A percentile compares a stretch with the other conserved stretches of the same genome.
These are phyloP conservation scores for Lepidium didymum DNA, from an alignment of 345 rosid genomes.

Conservation along the genomic window DNA sequence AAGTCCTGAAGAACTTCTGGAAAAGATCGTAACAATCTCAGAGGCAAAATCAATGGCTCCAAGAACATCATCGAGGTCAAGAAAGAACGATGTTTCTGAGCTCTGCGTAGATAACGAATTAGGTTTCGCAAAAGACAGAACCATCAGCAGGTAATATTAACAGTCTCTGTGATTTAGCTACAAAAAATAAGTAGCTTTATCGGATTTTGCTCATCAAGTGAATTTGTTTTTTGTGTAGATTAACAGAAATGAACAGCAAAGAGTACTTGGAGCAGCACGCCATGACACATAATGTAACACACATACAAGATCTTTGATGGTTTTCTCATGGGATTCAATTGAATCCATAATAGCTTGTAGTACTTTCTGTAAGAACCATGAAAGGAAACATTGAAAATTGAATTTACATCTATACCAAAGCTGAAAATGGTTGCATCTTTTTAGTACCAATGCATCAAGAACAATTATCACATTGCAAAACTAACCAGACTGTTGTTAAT, in stretches of 20 bases:
- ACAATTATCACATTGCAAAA: background rate
- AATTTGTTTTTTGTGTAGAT: slow-evolving; percentile 35
- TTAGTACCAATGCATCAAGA: background rate
- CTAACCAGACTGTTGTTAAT: slow-evolving; percentile 1
- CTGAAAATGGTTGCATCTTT: background rate
- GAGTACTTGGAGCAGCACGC: slow-evolving; percentile 82
- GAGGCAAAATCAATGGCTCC: slow-evolving; percentile 77
- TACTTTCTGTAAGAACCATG: slow-evolving; percentile 4
- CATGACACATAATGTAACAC: slow-evolving; percentile 7
- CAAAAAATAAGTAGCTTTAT: background rate
- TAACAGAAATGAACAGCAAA: slow-evolving; percentile 96
- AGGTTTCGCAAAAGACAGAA: slow-evolving; percentile 96
- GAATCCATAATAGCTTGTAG: background rate
- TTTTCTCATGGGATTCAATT: background rate
- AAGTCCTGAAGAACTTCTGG: slow-evolving; percentile 64
- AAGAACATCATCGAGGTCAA: slow-evolving; percentile 78
- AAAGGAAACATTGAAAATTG: background rate
- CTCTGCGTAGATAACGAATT: slow-evolving; percentile 91
- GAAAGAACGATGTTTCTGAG: slow-evolving; percentile 65
- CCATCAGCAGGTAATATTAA: slow-evolving; percentile 70
- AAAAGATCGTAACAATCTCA: slow-evolving; percentile 55
- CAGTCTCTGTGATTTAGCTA: background rate
- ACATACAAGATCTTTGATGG: background rate
- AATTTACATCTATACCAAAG: slow-evolving; percentile 17
- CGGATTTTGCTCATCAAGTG: background rate